These are phyloP conservation scores for Irpex sp. DNA, from an alignment of 1,284 basidiomycete genomes.

Conservation along the genomic window DNA sequence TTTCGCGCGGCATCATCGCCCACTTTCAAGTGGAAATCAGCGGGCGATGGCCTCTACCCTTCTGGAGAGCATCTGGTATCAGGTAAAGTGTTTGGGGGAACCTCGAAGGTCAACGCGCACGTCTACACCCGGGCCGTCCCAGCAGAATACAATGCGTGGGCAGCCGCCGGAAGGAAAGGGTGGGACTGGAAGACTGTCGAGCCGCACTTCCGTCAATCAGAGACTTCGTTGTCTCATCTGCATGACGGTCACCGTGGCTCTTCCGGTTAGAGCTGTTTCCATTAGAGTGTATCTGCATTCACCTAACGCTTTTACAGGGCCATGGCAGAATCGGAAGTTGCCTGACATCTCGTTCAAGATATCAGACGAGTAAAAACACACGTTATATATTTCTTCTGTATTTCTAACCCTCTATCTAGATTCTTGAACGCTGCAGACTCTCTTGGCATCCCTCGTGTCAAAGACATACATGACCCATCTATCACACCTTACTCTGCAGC, in stretches of 20 bases:
- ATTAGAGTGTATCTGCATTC: background rate
- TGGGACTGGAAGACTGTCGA: constrained; percentile 8
- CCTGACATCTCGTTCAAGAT: constrained; percentile 6
- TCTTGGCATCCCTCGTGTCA: constrained; percentile 5
- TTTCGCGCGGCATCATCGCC: constrained; percentile 6
- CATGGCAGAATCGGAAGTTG: constrained; percentile 5
- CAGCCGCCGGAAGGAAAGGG: constrained; percentile 1
- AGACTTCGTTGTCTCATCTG: constrained; percentile 3
- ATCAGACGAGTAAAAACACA: background rate
- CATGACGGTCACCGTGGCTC: background rate
- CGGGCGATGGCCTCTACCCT: background rate
- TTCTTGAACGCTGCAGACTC: constrained; percentile 6
- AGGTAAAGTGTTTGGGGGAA: constrained; percentile 6
- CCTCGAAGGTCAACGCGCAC: constrained; percentile 10
- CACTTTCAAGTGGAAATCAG: constrained; percentile 8
- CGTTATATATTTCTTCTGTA: background rate
- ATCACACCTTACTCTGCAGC: constrained; percentile 4
- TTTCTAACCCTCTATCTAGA: background rate
- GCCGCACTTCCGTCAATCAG: constrained; percentile 5
- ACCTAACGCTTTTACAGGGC: background rate
- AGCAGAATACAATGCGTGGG: constrained; percentile 10
- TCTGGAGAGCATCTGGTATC: constrained; percentile 1
- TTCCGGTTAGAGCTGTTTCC: background rate
- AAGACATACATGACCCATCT: constrained; percentile 9
- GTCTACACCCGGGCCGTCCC: constrained; percentile 9